Evolutionary conservation across 2,329 filamentous ascomycete species (phyloP), one percentile per base, ranked within the genome.

Genomic region (Neonectria magnoliae): DNA sequence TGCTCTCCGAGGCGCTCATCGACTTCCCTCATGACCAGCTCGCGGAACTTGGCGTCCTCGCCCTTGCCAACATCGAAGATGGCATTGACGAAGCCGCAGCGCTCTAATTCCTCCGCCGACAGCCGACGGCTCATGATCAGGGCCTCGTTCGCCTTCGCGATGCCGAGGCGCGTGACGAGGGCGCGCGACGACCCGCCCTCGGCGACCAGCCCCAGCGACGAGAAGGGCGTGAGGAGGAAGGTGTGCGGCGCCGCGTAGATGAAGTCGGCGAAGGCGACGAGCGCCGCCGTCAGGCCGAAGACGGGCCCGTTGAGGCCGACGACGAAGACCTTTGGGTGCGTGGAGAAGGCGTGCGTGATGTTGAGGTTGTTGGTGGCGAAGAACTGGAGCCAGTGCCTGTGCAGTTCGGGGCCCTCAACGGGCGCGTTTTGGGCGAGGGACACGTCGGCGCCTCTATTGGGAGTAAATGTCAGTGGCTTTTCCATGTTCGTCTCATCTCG

Each of bases 301-400:
- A 90, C 94, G 6, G 96, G 96, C 3, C 95, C 96, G 81, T 98
- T 98, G 70, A 98, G 90, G 0, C 93, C 96, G 0, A 91, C 90
- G 65, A 98, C 87, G 25, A 98, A 91, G 80, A 98, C 92, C 82
- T 98, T 98, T 73, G 94, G 93, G 81, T 98, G 96, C 14, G 90
- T 90, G 83, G 96, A 94, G 83, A 98, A 97, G 72, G 93, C 91
- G 73, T 93, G 91, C 2, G 94, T 96, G 73, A 93, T 87, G 85
- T 97, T 92, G 61, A 98, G 87, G 84, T 98, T 98, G 84, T 92
- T 91, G 71, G 91, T 84, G 11, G 93, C 91, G 80, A 98, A 97
- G 75, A 77, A 83, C 56, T 86, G 84, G 38, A 97, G 87, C 82
- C 89, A 90, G 71, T 88, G 83, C 57, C 77, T 76, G 74, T 84